Conservation (phyloP, 768 basidiomycete genomes). For the Calvatia gigantea region DNA sequence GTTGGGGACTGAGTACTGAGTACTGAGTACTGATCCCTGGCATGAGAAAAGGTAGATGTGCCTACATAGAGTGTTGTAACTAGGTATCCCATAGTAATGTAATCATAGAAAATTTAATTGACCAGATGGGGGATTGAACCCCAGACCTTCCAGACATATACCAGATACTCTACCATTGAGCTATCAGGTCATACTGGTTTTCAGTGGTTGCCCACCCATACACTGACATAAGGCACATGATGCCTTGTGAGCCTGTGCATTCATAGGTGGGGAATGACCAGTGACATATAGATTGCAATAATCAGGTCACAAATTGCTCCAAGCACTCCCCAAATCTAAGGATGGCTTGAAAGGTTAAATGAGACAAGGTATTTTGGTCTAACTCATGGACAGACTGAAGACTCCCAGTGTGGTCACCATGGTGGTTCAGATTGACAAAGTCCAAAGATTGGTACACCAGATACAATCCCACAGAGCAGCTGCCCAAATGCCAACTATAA, state of each 20-base stretch:
- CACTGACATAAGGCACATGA: neutral
- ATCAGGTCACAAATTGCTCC: neutral
- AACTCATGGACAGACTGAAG: neutral
- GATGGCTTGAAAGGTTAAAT: neutral
- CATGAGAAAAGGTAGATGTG: neutral
- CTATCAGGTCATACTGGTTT: too few relatives aligned
- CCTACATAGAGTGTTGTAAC: too few relatives aligned
- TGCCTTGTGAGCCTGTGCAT: too few relatives aligned
- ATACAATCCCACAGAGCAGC: neutral
- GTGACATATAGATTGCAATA: constrained; percentile 8
- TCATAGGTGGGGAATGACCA: neutral
- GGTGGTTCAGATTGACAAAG: neutral
- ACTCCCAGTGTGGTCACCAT: neutral
- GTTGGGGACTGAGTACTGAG: too few relatives aligned
- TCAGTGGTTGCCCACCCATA: neutral
- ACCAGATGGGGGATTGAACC: too few relatives aligned
- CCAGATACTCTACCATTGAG: too few relatives aligned
- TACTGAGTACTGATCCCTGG: neutral
- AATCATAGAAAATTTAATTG: too few relatives aligned
- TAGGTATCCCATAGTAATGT: too few relatives aligned
- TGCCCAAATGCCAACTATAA: neutral
- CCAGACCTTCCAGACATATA: too few relatives aligned
- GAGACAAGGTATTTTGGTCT: neutral
- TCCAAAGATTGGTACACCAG: neutral
- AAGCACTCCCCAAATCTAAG: neutral